Base-by-base conservation (phyloP, 2,329 filamentous ascomycete genomes). In the Talaromyces funiculosus region DNA sequence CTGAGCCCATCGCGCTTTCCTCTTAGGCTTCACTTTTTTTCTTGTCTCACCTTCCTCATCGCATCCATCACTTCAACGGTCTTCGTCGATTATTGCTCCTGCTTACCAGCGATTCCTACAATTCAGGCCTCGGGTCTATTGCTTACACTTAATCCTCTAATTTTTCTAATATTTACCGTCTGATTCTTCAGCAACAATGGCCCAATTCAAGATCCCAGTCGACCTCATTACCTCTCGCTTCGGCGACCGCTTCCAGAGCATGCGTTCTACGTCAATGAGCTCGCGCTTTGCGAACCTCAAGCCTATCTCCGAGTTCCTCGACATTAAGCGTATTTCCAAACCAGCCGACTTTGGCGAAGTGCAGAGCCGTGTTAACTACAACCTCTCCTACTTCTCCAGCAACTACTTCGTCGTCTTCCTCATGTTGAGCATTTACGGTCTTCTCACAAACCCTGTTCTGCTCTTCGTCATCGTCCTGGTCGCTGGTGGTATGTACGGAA, bases 361-460 rank as follows among this genome's bases (percentile, higher is more conserved):
- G 65, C 93, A 97, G 78, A 92, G 88, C 68, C 87, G 93, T 66
- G 87, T 96, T 80, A 96, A 95, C 82, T 97, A 97, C 87, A 99
- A 99, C 78, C 80, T 99, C 66, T 86, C 89, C 75, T 89, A 97
- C 81, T 99, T 96, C 83, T 95, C 92, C 64, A 97, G 91, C 88
- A 99, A 99, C 82, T 99, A 99, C 84, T 89, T 90, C 67, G 88
- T 90, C 65, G 85, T 97, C 69, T 96, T 97, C 74, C 82, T 90
- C 69, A 95, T 99, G 88, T 88, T 99, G 72, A 90, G 89, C 81
- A 88, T 99, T 79, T 99, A 99, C 82, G 90, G 90, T 71, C 80
- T 99, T 71, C 83, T 99, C 71, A 94, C 90, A 69, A 97, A 97
- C 79, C 82, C 86, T 71, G 78, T 87, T 49, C 84, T 99, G 57